phyloP scores from a whole-genome alignment of 176 grass and related monocot species.

The Microstegium vimineum region DNA sequence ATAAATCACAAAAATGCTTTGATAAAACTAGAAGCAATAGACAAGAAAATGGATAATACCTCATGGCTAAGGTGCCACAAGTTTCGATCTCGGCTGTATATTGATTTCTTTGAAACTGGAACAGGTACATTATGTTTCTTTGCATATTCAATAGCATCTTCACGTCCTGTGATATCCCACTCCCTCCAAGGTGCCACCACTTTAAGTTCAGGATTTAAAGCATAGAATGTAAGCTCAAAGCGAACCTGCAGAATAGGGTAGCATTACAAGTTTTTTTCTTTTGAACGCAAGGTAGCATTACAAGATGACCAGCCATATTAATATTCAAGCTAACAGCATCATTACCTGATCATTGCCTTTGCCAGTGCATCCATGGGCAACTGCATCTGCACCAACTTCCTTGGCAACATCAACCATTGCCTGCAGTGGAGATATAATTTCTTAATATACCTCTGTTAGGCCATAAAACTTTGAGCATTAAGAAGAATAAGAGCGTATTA shows the following conservation, averaged over 20 bases:
- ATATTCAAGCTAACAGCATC: constrained; percentile 21
- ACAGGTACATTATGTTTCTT: constrained; percentile 85
- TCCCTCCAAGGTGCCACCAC: constrained; percentile 98
- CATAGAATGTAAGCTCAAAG: constrained; percentile 95
- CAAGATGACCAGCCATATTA: constrained; percentile 28
- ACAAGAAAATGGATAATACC: constrained; percentile 43
- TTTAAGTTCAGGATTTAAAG: constrained; percentile 90
- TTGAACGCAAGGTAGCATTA: constrained; percentile 30
- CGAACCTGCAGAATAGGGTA: constrained; percentile 68
- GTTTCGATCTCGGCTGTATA: constrained; percentile 97
- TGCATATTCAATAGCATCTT: constrained; percentile 97
- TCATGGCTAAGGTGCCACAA: constrained; percentile 99
- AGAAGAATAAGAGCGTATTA: not conserved
- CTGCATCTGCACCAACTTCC: constrained; percentile 93
- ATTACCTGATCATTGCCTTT: constrained; percentile 99
- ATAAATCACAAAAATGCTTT: not conserved
- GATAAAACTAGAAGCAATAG: not conserved
- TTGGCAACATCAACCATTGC: constrained; percentile 98
- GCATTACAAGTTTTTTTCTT: constrained; percentile 44
- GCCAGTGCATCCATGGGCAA: constrained; percentile 97
- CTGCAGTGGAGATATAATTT: constrained; percentile 39
- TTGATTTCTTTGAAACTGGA: constrained; percentile 95
- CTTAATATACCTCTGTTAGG: constrained; percentile 57
- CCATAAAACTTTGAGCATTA: not conserved
- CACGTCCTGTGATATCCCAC: constrained; percentile 95